Evolutionary conservation across 176 grass and related monocot species (phyloP).

Genomic region (Ampelocalamus luodianensis): DNA sequence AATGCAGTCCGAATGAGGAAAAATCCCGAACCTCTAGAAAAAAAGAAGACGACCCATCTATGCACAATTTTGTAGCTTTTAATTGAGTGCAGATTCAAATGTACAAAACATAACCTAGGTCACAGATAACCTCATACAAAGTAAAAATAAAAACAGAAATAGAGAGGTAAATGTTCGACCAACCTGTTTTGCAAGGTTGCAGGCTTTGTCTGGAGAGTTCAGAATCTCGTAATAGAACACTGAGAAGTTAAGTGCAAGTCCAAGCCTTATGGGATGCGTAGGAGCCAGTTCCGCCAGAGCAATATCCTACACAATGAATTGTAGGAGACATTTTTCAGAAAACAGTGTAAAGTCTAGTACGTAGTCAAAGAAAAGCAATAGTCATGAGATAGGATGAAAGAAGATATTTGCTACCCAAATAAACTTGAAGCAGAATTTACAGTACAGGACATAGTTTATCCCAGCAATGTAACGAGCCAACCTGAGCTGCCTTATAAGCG

Average conservation of each 20-base stretch:
- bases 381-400: background rate
- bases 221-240: conserved; percentile 96
- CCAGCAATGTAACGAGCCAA: conserved; percentile 39
- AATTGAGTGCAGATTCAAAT: background rate
- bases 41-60: background rate
- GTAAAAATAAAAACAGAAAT: background rate
- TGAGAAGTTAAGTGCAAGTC: conserved; percentile 88
- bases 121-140: background rate
- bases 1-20: too few relatives aligned
- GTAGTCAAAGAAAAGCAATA: background rate
- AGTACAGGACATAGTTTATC: background rate
- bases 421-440: background rate
- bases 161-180: conserved; percentile 12
- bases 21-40: too few relatives aligned
- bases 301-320: conserved; percentile 64
- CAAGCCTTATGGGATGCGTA: conserved; percentile 87
- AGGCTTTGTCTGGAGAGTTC: conserved; percentile 86
- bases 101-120: background rate
- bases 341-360: background rate
- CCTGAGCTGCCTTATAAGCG: conserved; percentile 86
- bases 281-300: conserved; percentile 78
- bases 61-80: background rate
- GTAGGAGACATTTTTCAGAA: background rate
- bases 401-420: background rate
- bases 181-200: conserved; percentile 91